Base-by-base conservation (phyloP, 768 basidiomycete species). In the Kwoniella europaea region DNA sequence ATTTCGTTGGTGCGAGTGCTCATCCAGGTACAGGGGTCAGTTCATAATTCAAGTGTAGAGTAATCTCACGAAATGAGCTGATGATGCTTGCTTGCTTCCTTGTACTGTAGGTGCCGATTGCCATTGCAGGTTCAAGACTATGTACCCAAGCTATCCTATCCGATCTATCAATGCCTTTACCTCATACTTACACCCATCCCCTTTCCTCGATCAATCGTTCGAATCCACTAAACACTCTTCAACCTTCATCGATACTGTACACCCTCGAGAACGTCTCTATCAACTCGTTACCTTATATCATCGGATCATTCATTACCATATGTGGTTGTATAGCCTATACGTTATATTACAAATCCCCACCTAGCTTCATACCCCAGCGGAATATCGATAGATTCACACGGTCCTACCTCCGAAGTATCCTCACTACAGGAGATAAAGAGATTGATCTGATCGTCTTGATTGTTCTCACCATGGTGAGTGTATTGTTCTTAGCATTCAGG, bases 1-100 rank as follows among this genome's bases (percentile, higher is more conserved):
- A 84, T 76, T 85, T 85, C 67, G 85, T 86, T 41, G 85, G 85
- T n/a, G 85, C 85, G 1, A 83, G 82, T 29, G 83, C 84, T 15
- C 85, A 86, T 71, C 85, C 85, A 1, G 85, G 85, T 53, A 86
- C 85, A 12, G 85, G 84, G 41, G 78, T 77, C 57, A 72, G 75
- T 74, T 5, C 42, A 0, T 18, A 15, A n/a, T 27, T 64, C 56
- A 27, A 27, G 27, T 27, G 27, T 27, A 27, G 27, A 27, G 27
- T 27, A 27, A 27, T 27, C 4, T 27, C 27, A 2, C 27, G 27
- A 4, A 27, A 10, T n/a, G 61, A n/a, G 29, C 5, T 24, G 1
- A 13, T 63, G 20, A 50, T 20, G 4, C 12, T 62, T 44, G 59
- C 46, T 10, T 22, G 56, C 52, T 22, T 54, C 41, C 46, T 66